Base-by-base conservation (phyloP, 2,329 filamentous ascomycete species). In the Cercospora sp. region DNA sequence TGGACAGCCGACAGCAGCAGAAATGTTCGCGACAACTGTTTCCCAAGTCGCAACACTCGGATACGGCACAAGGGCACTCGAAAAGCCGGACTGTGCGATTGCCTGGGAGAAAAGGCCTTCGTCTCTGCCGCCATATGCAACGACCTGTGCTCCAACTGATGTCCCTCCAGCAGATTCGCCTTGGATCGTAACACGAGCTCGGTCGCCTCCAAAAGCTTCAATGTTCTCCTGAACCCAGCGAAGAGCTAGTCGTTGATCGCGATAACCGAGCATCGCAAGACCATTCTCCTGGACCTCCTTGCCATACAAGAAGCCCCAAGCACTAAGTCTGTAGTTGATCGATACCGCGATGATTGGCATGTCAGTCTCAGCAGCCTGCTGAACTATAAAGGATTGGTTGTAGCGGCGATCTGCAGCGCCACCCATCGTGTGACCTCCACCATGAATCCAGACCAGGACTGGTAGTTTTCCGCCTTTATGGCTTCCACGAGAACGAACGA, bases 301-400 rank as follows among this genome's bases (percentile, higher is more conserved):
- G 21, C 84, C 88, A 18, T 87, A 86, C 26, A 91, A 78, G 78
- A 94, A 93, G 0, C 91, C 91, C 73, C 92, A 83, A 6, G 87
- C 84, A 3, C 88, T 87, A 63, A 91, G 83, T 9, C 90, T 85
- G 77, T 91, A 88, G 79, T 86, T 87, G 77, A 89, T 85, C 76
- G 83, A 86, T 64, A 90, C 82, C 21, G 82, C 86, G 37, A 91
- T 80, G 57, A 90, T 77, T 26, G 77, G 78, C 62, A 75, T 73
- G 1, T 72, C 74, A 3, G 68, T 66, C 53, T 75, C 67, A 3
- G 63, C 68, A 12, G 71, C 67, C 37, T 76, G 69, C 59, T 77
- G 68, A 6, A 77, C 74, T 61, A 77, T 75, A 66, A 74, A 76
- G 9, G 73, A 72, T 55, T 72, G 72, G 43, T 77, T 77, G 64